Evolutionary conservation across 768 basidiomycete genomes (phyloP).

Genomic region (Tricholoma furcatifolium): DNA sequence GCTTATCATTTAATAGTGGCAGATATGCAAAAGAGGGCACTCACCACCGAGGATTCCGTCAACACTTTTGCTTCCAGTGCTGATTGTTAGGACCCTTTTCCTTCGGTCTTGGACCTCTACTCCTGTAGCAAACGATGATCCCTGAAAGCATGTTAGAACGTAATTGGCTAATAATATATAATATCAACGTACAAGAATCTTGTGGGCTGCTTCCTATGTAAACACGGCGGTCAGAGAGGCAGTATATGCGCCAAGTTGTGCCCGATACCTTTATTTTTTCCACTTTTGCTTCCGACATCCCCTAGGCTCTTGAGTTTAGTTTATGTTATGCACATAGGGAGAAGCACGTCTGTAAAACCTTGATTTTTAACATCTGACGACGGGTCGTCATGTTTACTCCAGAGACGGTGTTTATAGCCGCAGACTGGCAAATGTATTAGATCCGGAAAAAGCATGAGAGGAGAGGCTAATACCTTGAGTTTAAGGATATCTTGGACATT

Average conservation of each 20-base stretch:
- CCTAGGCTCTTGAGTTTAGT: constrained; percentile 45
- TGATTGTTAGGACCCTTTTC: constrained; percentile 77
- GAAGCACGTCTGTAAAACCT: constrained; percentile 44
- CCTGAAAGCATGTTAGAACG: constrained; percentile 40
- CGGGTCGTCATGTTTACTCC: constrained; percentile 92
- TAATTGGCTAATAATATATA: neutral
- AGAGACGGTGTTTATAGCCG: constrained; percentile 81
- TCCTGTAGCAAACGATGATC: constrained; percentile 89
- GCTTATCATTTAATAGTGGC: neutral
- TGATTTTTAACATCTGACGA: constrained; percentile 89
- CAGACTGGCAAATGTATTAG: constrained; percentile 44
- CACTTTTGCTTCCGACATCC: constrained; percentile 95
- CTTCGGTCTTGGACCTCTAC: constrained; percentile 87
- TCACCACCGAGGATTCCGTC: constrained; percentile 86
- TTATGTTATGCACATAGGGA: constrained; percentile 16
- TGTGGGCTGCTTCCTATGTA: constrained; percentile 82
- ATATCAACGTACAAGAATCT: constrained; percentile 58
- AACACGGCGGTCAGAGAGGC: neutral
- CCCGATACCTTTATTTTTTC: constrained; percentile 85
- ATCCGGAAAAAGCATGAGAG: neutral
- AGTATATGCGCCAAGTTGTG: constrained; percentile 3
- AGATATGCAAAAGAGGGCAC: constrained; percentile 9
- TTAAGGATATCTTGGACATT: constrained; percentile 95
- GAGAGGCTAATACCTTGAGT: constrained; percentile 62
- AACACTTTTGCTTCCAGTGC: constrained; percentile 91